Evolutionary conservation across 768 basidiomycete genomes (phyloP), one percentile per base, ranked within the genome.

Genomic region (Hygrophorus russula): DNA sequence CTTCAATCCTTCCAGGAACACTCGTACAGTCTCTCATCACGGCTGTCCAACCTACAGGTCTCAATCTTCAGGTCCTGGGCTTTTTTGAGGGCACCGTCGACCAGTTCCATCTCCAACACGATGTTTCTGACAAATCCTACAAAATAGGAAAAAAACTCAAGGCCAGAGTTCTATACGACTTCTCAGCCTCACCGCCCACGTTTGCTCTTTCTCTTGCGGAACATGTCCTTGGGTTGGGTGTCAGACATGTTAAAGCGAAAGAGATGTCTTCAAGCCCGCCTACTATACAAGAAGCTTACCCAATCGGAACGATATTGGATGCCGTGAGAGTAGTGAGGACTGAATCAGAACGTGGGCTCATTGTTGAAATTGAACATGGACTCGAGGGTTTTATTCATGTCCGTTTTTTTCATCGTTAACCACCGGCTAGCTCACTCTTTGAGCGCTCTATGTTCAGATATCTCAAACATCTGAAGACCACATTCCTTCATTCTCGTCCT

Each of bases 381-480:
- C 54, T 85, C 12, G 72, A 79, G 46, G 93, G 88, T 8, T 93
- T 93, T 56, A 75, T 87, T 31, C 93, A 97, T 62, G 93, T 96
- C 48, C 56, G 85, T 63, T 20, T 12, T n/a, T 34, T 10, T 41
- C 12, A 24, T 24, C 24, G 24, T 24, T 19, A n/a, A 38, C 48
- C 10, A 39, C 13, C 17, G 15, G 41, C 48, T 14, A 41, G 45
- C 45, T 37, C 32, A 45, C 37, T 28, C 38, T 36, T 36, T 34
- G 4, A 11, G 35, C 27, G 4, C 44, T 44, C 45, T 46, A 24
- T 24, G 24, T 9, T 19, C 27, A 98, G 91, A 96, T 99, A 53
- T 96, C 94, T 9, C 90, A 96, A 58, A 69, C 84, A 36, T 86
- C 90, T 7, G 92, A 98, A 56, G 87, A 92, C 36, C 90, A 90